These are phyloP conservation scores for Phascolomyces articulosus DNA, from an alignment of 371 early-diverging fungal species.

Conservation along the genomic window DNA sequence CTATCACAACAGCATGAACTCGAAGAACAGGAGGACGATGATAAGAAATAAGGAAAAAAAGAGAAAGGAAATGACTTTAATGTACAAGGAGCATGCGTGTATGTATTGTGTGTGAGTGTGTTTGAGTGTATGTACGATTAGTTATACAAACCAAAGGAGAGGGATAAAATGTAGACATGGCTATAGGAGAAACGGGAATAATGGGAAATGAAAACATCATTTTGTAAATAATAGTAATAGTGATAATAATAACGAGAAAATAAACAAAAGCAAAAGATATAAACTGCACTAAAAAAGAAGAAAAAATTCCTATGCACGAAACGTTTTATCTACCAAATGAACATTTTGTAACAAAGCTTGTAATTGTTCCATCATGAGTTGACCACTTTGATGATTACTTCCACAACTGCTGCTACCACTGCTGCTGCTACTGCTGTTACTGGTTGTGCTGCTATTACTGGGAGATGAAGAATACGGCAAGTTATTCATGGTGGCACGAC, in stretches of 20 bases:
- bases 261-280: too few species aligned
- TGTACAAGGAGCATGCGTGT: neutral
- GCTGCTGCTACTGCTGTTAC: neutral
- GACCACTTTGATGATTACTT: neutral
- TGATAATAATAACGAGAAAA: neutral
- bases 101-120: conserved; percentile 1
- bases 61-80: neutral
- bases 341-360: conserved; percentile 8
- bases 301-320: neutral
- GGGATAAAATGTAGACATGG: too few species aligned
- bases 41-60: too few species aligned
- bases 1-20: neutral
- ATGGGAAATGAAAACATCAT: too few species aligned
- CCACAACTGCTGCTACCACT: too few species aligned
- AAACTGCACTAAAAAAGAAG: too few species aligned
- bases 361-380: conserved; percentile 10
- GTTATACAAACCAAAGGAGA: neutral
- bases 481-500: neutral
- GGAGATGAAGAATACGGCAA: neutral
- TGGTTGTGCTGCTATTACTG: neutral
- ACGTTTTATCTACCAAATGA: conserved; percentile 11
- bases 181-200: neutral
- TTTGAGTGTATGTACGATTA: neutral
- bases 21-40: neutral
- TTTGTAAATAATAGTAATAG: neutral